Evolutionary conservation across 2,329 filamentous ascomycete genomes (phyloP), one percentile per base, ranked within the genome.

Genomic region (Fusarium avenaceum): DNA sequence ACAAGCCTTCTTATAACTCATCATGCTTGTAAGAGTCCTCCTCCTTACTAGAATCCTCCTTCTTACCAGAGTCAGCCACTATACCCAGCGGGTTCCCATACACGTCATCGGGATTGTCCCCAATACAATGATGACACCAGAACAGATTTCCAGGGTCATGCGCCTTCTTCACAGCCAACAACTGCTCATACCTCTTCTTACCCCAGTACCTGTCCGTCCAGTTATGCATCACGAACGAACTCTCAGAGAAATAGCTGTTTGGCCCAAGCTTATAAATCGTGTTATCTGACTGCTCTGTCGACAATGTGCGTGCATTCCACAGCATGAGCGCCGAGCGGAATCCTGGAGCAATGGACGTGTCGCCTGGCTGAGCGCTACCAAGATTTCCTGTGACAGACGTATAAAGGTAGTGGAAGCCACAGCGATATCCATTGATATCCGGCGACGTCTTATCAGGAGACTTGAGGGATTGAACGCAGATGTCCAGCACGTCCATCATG

Each of bases 91-190:
- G 43, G 5, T 48, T 17, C 2, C 56, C 56, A 33, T 59, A 59
- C 4, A 43, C n/a, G 10, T 59, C 52, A 17, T 30, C 5, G 2
- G 52, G 56, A 15, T 57, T 7, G 24, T 59, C 56, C 0, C 56
- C 50, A 30, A 59, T 43, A 38, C 52, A 59, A 48, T 59, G 52
- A 43, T 59, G 56, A 3, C 52, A 59, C 56, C 56, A 59, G 15
- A 57, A 48, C 2, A 35, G 24, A 48, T 38, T 59, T 6, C 7
- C 32, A 0, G 56, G 52, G 15, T 59, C 56, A 6, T 59, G 56
- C 3, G 51, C 56, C 43, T 28, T 30, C 19, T 59, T 59, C 1
- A 57, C 28, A 22, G 56, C 56, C 15, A 48, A 9, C 28, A 59
- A 42, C 43, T 57, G 56, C 35, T 35, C 15, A 4, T 59, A 30